Conservation (phyloP, 2,329 filamentous ascomycete species). For the Claviceps sp. region DNA sequence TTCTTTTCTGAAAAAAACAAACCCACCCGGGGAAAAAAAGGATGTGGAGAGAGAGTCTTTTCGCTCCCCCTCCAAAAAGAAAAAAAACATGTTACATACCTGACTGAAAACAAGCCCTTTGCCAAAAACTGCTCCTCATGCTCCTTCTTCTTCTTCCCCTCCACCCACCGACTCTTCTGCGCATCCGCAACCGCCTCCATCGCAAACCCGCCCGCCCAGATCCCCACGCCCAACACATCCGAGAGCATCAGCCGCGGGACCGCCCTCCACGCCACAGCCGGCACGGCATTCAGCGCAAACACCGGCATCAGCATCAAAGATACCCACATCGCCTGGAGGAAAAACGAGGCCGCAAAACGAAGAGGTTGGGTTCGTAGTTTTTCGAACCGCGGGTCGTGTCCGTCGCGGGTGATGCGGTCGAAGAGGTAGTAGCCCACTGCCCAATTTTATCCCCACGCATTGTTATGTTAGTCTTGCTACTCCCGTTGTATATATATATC, state of each 20-base stretch:
- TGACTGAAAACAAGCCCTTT: neutral
- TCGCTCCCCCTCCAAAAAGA: no score
- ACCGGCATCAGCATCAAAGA: slow-evolving; percentile 54
- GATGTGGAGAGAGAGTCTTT: no score
- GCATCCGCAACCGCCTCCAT: slow-evolving; percentile 50
- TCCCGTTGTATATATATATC: no score
- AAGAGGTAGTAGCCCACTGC: slow-evolving; percentile 53
- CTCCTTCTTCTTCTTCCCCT: slow-evolving; percentile 48
- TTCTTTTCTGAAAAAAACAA: neutral
- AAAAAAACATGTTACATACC: no score
- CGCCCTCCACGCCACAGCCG: slow-evolving; percentile 33
- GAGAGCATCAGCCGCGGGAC: slow-evolving; percentile 34
- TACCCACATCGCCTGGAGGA: slow-evolving; percentile 53
- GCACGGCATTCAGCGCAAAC: slow-evolving; percentile 48
- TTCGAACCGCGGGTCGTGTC: slow-evolving; percentile 40
- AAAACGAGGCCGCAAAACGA: slow-evolving; percentile 24
- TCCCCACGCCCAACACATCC: slow-evolving; percentile 41
- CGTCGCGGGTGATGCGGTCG: slow-evolving; percentile 42
- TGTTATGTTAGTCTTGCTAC: no score
- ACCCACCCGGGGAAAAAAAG: neutral
- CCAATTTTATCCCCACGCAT: no score
- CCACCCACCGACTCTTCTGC: slow-evolving; percentile 50
- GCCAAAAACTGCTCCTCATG: slow-evolving; percentile 52
- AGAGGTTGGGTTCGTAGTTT: slow-evolving; percentile 22
- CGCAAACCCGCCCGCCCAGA: slow-evolving; percentile 45